Evolutionary conservation across 495 filamentous ascomycete species (phyloP).

Genomic region (Talaromyces wortmannii): DNA sequence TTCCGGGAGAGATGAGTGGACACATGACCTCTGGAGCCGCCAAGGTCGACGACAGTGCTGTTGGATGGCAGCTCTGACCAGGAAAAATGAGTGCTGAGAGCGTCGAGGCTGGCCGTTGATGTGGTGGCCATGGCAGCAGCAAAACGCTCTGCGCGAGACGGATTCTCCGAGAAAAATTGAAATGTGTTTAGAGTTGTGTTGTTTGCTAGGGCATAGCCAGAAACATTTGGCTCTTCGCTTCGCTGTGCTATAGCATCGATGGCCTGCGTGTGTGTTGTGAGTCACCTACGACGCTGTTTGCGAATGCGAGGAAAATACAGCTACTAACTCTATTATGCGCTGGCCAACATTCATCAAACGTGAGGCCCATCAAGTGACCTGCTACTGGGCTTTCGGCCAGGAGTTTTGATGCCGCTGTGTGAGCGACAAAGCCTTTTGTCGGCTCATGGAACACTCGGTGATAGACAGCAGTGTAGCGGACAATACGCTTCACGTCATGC

Average conservation of each 20-base stretch:
- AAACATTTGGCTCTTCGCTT: not conserved
- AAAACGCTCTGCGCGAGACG: constrained; percentile 35
- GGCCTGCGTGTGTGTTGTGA: not conserved
- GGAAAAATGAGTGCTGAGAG: constrained; percentile 19
- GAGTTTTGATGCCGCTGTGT: constrained; percentile 42
- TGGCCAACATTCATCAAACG: constrained; percentile 7
- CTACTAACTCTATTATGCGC: constrained; percentile 1
- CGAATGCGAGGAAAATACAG: not conserved
- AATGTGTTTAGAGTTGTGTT: constrained; percentile 3
- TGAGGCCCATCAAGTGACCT: not conserved
- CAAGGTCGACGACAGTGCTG: constrained; percentile 16
- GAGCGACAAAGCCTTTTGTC: constrained; percentile 37
- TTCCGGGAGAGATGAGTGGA: constrained; percentile 16
- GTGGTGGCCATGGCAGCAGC: constrained; percentile 44
- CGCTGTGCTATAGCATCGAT: constrained; percentile 1
- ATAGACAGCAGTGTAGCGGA: constrained; percentile 46
- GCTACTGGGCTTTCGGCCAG: constrained; percentile 29
- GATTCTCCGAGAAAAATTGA: not conserved
- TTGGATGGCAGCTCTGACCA: not conserved
- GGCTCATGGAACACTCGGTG: constrained; percentile 50
- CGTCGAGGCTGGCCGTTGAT: constrained; percentile 35
- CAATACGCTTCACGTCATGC: constrained; percentile 41
- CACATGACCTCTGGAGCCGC: constrained; percentile 21
- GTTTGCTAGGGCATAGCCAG: constrained; percentile 3
- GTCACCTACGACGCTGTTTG: not conserved